A percentile compares a stretch with the other conserved stretches of the same genome.
Evolutionary conservation across 2,329 filamentous ascomycete genomes (phyloP).

Genomic region (Diplodia corticola): DNA sequence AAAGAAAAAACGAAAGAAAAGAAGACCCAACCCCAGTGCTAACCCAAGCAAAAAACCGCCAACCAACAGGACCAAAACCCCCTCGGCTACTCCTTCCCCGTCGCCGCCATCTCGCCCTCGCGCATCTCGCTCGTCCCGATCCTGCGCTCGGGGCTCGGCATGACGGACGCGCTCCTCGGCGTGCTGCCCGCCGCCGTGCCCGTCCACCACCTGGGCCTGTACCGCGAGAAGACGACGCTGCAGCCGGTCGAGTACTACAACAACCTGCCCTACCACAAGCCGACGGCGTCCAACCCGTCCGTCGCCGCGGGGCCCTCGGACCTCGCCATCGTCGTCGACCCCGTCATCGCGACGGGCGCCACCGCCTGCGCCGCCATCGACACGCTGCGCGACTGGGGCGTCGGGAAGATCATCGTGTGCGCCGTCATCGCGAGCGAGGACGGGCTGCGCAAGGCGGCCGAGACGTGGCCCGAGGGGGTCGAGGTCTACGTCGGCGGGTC

Average conservation of each 20-base stretch:
- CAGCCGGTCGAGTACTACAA: slow-evolving; percentile 97
- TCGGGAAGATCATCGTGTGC: slow-evolving; percentile 75
- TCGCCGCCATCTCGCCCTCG: slow-evolving; percentile 61
- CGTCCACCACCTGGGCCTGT: slow-evolving; percentile 91
- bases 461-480: slow-evolving; percentile 74
- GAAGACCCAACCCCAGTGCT: too few relatives aligned
- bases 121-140: slow-evolving; percentile 85
- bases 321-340: slow-evolving; percentile 84
- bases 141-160: slow-evolving; percentile 85
- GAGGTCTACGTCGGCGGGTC: slow-evolving; percentile 82
- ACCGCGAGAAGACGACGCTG: slow-evolving; percentile 83
- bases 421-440: slow-evolving; percentile 70
- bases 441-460: slow-evolving; percentile 71
- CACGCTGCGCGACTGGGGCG: slow-evolving; percentile 86
- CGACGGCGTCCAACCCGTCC: slow-evolving; percentile 42
- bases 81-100: slow-evolving; percentile 73
- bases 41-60: too few relatives aligned
- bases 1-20: too few relatives aligned
- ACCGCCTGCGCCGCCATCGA: slow-evolving; percentile 89
- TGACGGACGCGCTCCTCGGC: slow-evolving; percentile 83
- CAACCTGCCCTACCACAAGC: slow-evolving; percentile 78
- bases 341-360: slow-evolving; percentile 89
- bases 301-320: slow-evolving; percentile 49
- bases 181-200: slow-evolving; percentile 79
- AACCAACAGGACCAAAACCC: slow-evolving; percentile 76